Evolutionary conservation across 768 basidiomycete genomes (phyloP).

Genomic region (Russula virescens): DNA sequence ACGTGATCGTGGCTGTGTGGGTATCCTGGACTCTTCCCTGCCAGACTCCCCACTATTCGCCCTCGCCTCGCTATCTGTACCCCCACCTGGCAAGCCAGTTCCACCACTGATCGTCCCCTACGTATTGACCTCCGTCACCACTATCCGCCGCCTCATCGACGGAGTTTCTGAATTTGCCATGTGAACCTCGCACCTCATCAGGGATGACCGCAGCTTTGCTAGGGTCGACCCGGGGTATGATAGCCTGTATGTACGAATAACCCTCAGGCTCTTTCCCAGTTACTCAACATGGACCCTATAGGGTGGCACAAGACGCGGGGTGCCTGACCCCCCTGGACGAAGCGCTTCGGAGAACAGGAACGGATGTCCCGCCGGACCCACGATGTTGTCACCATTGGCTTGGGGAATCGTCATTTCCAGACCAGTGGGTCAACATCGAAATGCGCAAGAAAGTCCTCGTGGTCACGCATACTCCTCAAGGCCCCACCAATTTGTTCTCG

Average conservation of each 20-base stretch:
- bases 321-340: conserved; percentile 52
- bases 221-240: too few species aligned
- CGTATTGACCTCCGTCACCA: conserved; percentile 69
- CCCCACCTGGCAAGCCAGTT: conserved; percentile 58
- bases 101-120: conserved; percentile 90
- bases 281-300: too few species aligned
- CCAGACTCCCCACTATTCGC: conserved; percentile 30
- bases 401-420: not conserved
- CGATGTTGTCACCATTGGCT: conserved; percentile 36
- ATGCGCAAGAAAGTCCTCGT: conserved; percentile 76
- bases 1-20: conserved; percentile 43
- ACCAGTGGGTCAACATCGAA: conserved; percentile 45
- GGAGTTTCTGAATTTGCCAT: too few species aligned
- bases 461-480: conserved; percentile 70
- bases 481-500: conserved; percentile 54
- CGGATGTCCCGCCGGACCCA: conserved; percentile 56
- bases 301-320: too few species aligned
- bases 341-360: conserved; percentile 62
- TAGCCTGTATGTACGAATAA: too few species aligned
- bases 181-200: too few species aligned
- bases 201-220: too few species aligned
- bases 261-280: too few species aligned
- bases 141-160: conserved; percentile 78
- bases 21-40: conserved; percentile 37
- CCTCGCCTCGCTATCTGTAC: conserved; percentile 34